These are phyloP conservation scores for Barnettozyma pratensis DNA, from an alignment of 805 yeast species.

Conservation along the genomic window DNA sequence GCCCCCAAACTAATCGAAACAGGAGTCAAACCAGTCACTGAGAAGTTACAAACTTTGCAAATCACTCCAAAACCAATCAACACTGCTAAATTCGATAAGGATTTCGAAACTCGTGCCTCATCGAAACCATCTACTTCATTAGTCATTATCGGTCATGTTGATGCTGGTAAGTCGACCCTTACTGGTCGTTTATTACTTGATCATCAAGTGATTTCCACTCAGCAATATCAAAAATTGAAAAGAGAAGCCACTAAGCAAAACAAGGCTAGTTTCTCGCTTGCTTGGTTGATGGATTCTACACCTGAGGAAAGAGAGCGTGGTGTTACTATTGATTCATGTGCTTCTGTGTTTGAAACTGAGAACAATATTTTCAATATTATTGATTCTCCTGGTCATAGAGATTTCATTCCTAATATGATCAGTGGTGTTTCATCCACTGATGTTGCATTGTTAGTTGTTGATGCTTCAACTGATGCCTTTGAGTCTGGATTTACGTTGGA, in stretches of 20 bases:
- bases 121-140: constrained; percentile 95
- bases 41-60: constrained; percentile 15
- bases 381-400: constrained; percentile 96
- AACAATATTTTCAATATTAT: constrained; percentile 86
- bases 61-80: constrained; percentile 20
- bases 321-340: constrained; percentile 92
- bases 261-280: constrained; percentile 96
- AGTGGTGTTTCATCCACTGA: constrained; percentile 95
- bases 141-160: constrained; percentile 99
- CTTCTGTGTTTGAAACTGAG: constrained; percentile 91
- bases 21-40: constrained; percentile 16
- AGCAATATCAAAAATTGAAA: constrained; percentile 92
- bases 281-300: constrained; percentile 94
- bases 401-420: constrained; percentile 94
- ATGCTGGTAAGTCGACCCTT: constrained; percentile 96
- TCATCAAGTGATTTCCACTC: constrained; percentile 96
- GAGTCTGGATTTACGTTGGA: constrained; percentile 94
- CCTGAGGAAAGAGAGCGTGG: constrained; percentile 97
- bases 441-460: constrained; percentile 85
- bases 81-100: constrained; percentile 24
- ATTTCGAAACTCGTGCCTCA: constrained; percentile 22
- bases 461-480: constrained; percentile 92
- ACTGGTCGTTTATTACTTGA: constrained; percentile 97
- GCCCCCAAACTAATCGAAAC: constrained; percentile 8
- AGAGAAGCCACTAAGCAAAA: constrained; percentile 97